A percentile compares a stretch with the other conserved stretches of the same genome.
phyloP scores from a whole-genome alignment of 495 filamentous ascomycete genomes.

The Annulohypoxylon maeteangense region DNA sequence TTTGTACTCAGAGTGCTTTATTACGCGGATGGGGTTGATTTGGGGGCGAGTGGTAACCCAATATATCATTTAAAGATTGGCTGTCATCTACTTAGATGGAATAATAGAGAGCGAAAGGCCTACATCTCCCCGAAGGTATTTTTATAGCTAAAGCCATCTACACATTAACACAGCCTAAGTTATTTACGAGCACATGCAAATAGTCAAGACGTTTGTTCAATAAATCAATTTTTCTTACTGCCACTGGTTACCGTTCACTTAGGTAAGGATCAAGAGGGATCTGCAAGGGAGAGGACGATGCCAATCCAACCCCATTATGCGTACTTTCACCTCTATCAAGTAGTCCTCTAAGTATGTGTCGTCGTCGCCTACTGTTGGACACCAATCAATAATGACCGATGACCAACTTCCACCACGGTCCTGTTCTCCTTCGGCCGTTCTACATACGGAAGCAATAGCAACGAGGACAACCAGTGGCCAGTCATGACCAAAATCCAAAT shows the following conservation, averaged over 20 bases:
- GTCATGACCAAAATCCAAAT: constrained; percentile 36
- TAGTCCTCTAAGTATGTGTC: constrained; percentile 5
- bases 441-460: constrained; percentile 11
- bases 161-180: neutral
- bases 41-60: no score
- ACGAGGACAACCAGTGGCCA: constrained; percentile 30
- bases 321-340: neutral
- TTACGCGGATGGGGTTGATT: no score
- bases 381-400: neutral
- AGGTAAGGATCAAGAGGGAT: constrained; percentile 25
- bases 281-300: constrained; percentile 11
- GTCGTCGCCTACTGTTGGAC: neutral
- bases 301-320: neutral
- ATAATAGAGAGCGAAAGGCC: neutral
- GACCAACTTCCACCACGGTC: neutral
- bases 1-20: no score
- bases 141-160: neutral
- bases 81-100: no score
- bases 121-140: neutral
- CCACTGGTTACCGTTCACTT: constrained; percentile 31
- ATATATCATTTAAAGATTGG: no score
- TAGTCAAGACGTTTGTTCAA: constrained; percentile 7
- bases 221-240: constrained; percentile 37
- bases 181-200: neutral
- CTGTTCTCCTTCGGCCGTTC: neutral